Evolutionary conservation across 352 stramenopile genomes (phyloP).

Genomic region (Phytophthora tentaculata): DNA sequence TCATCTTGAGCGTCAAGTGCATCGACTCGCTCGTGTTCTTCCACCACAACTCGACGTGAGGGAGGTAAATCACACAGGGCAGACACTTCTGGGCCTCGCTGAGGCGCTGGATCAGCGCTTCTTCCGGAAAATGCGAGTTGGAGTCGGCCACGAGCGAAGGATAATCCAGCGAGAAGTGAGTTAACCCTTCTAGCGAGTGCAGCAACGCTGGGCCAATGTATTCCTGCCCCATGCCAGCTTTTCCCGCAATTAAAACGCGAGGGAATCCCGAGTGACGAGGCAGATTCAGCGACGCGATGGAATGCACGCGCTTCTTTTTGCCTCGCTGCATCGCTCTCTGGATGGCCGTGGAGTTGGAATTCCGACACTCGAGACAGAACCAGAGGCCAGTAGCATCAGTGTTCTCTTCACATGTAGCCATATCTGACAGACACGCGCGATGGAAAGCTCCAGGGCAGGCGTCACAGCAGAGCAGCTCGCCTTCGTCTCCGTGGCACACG

Average conservation of each 20-base stretch:
- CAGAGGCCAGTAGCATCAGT: conserved; percentile 31
- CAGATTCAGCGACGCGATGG: conserved; percentile 44
- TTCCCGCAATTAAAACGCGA: conserved; percentile 70
- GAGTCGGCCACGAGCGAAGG: conserved; percentile 74
- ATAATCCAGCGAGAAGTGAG: conserved; percentile 84
- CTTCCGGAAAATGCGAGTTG: conserved; percentile 68
- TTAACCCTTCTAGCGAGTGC: conserved; percentile 77
- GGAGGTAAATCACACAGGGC: conserved; percentile 82
- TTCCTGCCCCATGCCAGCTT: conserved; percentile 73
- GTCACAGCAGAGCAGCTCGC: conserved; percentile 65
- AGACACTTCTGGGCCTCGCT: conserved; percentile 78
- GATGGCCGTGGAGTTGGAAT: conserved; percentile 29
- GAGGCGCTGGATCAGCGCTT: conserved; percentile 79
- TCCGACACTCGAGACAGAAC: conserved; percentile 68
- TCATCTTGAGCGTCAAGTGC: conserved; percentile 81
- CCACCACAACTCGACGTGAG: conserved; percentile 82
- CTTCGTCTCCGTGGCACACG: conserved; percentile 68
- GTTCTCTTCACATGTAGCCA: too few species aligned
- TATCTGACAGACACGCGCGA: conserved; percentile 42
- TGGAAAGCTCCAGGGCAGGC: conserved; percentile 73
- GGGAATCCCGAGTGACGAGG: conserved; percentile 68
- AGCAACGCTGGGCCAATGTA: conserved; percentile 70
- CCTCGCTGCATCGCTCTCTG: conserved; percentile 31
- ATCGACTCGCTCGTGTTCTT: conserved; percentile 74
- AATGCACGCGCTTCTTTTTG: conserved; percentile 35